A percentile compares a stretch with the other conserved stretches of the same genome.
phyloP scores from a whole-genome alignment of 2,329 filamentous ascomycete genomes.

The Leptodontidium sp. region DNA sequence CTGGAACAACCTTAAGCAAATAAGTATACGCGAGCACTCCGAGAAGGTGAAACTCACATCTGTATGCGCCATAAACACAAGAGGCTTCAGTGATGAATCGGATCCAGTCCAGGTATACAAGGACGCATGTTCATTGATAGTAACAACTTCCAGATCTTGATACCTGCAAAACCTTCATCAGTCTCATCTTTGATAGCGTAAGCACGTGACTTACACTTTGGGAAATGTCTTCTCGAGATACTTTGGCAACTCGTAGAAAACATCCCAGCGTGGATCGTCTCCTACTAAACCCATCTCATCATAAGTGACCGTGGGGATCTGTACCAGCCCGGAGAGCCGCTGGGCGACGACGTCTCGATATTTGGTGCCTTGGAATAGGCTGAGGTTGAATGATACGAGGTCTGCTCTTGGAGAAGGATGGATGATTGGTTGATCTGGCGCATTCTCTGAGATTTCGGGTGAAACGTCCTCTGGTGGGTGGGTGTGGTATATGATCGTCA shows the following conservation, averaged over 20 bases:
- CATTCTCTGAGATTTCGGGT: not conserved
- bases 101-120: slow-evolving; percentile 66
- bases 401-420: slow-evolving; percentile 4
- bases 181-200: not conserved
- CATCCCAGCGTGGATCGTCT: slow-evolving; percentile 62
- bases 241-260: slow-evolving; percentile 59
- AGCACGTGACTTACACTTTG: slow-evolving; percentile 50
- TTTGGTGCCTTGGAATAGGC: slow-evolving; percentile 16
- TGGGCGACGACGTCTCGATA: slow-evolving; percentile 29
- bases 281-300: slow-evolving; percentile 63
- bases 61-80: slow-evolving; percentile 63
- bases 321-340: slow-evolving; percentile 54
- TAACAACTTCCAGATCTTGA: slow-evolving; percentile 43
- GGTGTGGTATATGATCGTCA: not conserved
- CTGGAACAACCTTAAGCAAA: slow-evolving; percentile 55
- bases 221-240: slow-evolving; percentile 60
- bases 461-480: not conserved
- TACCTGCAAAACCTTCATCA: slow-evolving; percentile 23
- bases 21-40: not conserved
- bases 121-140: slow-evolving; percentile 68
- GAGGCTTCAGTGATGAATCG: slow-evolving; percentile 58
- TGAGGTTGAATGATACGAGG: slow-evolving; percentile 18
- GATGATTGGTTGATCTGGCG: slow-evolving; percentile 9
- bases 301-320: slow-evolving; percentile 62
- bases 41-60: slow-evolving; percentile 45